A percentile compares a stretch with the other conserved stretches of the same genome.
phyloP scores from a whole-genome alignment of 495 filamentous ascomycete genomes.

The Hypoxylon cercidicola region DNA sequence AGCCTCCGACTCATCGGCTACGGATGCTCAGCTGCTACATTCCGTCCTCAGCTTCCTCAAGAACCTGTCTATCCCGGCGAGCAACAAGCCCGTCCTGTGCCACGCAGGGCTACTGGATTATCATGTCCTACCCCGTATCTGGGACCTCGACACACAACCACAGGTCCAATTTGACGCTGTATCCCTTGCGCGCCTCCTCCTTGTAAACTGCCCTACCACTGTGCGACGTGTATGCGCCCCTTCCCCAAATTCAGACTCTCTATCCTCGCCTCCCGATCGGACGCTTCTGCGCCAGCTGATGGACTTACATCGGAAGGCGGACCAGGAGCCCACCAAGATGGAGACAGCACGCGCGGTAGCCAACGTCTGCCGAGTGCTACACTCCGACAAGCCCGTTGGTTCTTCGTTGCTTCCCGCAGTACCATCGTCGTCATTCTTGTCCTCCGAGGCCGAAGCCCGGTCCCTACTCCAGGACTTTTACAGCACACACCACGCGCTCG shows the following conservation, averaged over 20 bases:
- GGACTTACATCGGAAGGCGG: slow-evolving; percentile 65
- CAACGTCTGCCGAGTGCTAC: slow-evolving; percentile 70
- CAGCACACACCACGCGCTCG: slow-evolving; percentile 59
- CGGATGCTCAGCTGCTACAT: slow-evolving; percentile 67
- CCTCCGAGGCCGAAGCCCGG: slow-evolving; percentile 11
- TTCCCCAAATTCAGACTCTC: slow-evolving; percentile 45
- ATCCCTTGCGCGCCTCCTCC: slow-evolving; percentile 72
- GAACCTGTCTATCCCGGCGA: slow-evolving; percentile 75
- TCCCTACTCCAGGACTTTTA: slow-evolving; percentile 62
- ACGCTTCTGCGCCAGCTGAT: slow-evolving; percentile 71
- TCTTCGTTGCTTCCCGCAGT: slow-evolving; percentile 9
- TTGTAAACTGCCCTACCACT: slow-evolving; percentile 67
- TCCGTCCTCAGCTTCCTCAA: slow-evolving; percentile 78
- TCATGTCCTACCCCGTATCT: slow-evolving; percentile 66
- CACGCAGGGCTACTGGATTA: slow-evolving; percentile 59
- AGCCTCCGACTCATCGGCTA: slow-evolving; percentile 32
- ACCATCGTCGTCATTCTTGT: not conserved
- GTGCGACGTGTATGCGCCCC: slow-evolving; percentile 60
- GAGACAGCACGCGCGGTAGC: slow-evolving; percentile 76
- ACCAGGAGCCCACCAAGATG: slow-evolving; percentile 73
- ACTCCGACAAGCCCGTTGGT: slow-evolving; percentile 35
- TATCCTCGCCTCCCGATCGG: slow-evolving; percentile 32
- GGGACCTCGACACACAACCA: slow-evolving; percentile 68
- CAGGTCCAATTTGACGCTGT: slow-evolving; percentile 77
- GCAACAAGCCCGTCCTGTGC: slow-evolving; percentile 70